Evolutionary conservation across 1,139 yeast genomes (phyloP).

Genomic region (Candida pseudocylindracea): DNA sequence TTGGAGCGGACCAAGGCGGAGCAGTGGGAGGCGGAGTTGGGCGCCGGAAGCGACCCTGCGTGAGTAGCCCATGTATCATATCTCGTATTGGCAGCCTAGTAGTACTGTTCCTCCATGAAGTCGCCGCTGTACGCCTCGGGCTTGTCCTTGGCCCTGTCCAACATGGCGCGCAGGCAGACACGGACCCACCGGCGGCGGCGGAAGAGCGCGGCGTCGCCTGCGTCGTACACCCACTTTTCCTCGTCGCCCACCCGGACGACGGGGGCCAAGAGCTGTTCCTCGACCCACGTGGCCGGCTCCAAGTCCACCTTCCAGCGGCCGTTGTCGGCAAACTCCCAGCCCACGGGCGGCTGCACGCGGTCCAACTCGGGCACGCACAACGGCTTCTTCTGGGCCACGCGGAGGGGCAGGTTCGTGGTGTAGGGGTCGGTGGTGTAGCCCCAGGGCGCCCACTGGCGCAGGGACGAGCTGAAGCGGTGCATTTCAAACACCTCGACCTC

Average conservation of each 20-base stretch:
- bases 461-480: conserved; percentile 26
- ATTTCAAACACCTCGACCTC: conserved; percentile 52
- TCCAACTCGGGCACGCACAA: conserved; percentile 1
- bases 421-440: conserved; percentile 36
- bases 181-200: conserved; percentile 5
- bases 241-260: conserved; percentile 38
- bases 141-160: conserved; percentile 1
- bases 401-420: conserved; percentile 15
- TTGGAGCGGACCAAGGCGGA: neutral
- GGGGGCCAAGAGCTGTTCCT: conserved; percentile 21
- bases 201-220: conserved; percentile 3
- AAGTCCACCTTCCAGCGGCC: conserved; percentile 36
- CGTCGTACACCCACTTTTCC: conserved; percentile 65
- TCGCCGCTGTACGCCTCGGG: neutral
- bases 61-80: neutral
- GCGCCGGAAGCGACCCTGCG: neutral
- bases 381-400: conserved; percentile 5
- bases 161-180: conserved; percentile 2
- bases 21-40: neutral
- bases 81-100: neutral
- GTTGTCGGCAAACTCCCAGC: conserved; percentile 25
- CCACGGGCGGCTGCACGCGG: conserved; percentile 21
- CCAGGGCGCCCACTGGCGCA: conserved; percentile 34
- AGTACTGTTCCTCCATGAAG: neutral
- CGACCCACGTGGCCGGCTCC: conserved; percentile 36